Percentiles rank a stretch among this genome's conserved stretches.
These are phyloP conservation scores for Curvularia hawaiiensis DNA, from an alignment of 2,329 filamentous ascomycete genomes.

Conservation along the genomic window DNA sequence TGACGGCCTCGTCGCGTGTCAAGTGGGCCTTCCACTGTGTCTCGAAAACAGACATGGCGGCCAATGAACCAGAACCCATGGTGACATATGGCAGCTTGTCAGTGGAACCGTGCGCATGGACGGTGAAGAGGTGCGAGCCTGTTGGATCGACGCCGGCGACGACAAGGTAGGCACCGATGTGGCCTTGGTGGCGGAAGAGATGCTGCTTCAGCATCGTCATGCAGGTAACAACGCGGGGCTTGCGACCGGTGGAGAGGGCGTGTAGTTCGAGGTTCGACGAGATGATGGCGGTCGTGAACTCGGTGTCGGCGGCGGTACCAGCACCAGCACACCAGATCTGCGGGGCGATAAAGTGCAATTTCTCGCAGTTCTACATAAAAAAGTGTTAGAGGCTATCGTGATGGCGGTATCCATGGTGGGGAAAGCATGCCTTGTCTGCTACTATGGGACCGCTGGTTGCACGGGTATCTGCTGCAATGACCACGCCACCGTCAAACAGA, in stretches of 20 bases:
- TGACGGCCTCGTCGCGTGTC: conserved; percentile 79
- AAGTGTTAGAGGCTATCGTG: conserved; percentile 16
- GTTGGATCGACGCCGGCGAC: conserved; percentile 97
- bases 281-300: conserved; percentile 98
- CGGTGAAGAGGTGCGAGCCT: conserved; percentile 93
- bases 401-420: conserved; percentile 3
- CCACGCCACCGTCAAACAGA: conserved; percentile 93
- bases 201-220: conserved; percentile 99
- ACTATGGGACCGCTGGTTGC: conserved; percentile 97
- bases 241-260: conserved; percentile 92
- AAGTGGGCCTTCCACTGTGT: conserved; percentile 87
- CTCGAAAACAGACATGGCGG: conserved; percentile 98
- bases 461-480: conserved; percentile 98
- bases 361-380: conserved; percentile 83
- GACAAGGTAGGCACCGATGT: conserved; percentile 97
- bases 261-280: conserved; percentile 98
- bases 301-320: conserved; percentile 95
- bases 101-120: conserved; percentile 96
- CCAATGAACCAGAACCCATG: conserved; percentile 95
- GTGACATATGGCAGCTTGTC: conserved; percentile 99
- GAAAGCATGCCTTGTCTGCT: conserved; percentile 78
- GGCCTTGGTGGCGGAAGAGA: conserved; percentile 96
- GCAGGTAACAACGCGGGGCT: conserved; percentile 96
- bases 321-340: conserved; percentile 99
- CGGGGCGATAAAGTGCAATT: conserved; percentile 97